Evolutionary conservation across 2,329 filamentous ascomycete species (phyloP).

Genomic region (Geoglossum cookeanum): DNA sequence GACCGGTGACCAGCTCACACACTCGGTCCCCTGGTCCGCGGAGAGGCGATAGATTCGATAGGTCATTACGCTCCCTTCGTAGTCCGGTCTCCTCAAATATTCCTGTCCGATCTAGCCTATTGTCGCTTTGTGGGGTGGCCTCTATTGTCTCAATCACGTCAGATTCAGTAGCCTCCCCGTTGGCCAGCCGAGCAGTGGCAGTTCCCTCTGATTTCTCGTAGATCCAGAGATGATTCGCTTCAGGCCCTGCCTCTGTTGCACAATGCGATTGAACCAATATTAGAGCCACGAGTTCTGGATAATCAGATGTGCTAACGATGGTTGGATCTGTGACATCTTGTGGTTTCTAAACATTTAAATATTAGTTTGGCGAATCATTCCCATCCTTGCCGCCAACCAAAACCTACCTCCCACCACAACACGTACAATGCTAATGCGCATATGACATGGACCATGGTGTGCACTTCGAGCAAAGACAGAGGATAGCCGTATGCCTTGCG

Average conservation of each 20-base stretch:
- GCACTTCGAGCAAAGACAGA: background rate
- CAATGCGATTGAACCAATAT: background rate
- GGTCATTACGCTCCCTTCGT: too few relatives aligned
- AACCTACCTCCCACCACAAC: background rate
- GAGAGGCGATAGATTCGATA: background rate
- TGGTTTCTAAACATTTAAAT: background rate
- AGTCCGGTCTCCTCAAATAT: background rate
- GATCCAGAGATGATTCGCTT: background rate
- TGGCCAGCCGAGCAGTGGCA: too few relatives aligned
- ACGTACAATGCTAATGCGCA: background rate
- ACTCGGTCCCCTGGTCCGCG: background rate
- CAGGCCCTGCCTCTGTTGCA: background rate
- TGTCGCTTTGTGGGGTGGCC: too few relatives aligned
- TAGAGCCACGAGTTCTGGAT: background rate
- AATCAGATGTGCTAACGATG: background rate
- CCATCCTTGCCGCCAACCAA: too few relatives aligned
- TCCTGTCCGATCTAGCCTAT: background rate
- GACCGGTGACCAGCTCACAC: background rate
- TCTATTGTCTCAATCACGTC: too few relatives aligned
- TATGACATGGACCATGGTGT: background rate
- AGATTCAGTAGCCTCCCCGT: too few relatives aligned
- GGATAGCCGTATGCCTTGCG: background rate
- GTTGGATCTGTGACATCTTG: background rate
- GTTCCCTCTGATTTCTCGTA: background rate
- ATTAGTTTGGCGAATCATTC: too few relatives aligned